Percentiles rank a stretch among this genome's conserved stretches.
Evolutionary conservation across 1,284 basidiomycete genomes (phyloP).

Genomic region (Ganoderma meredithae): DNA sequence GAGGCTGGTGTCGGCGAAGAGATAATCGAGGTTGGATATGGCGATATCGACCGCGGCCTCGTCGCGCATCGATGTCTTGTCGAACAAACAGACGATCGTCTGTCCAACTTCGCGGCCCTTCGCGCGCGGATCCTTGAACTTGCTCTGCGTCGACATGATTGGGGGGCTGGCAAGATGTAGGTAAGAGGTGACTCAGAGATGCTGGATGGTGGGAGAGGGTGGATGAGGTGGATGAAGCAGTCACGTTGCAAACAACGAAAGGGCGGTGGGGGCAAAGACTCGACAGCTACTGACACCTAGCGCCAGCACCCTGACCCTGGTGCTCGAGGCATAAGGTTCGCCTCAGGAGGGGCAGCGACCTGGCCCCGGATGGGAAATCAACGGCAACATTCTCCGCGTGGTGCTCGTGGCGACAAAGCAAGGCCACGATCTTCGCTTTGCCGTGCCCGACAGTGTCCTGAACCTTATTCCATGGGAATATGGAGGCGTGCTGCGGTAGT

Average conservation of each 20-base stretch:
- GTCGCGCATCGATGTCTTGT: background rate
- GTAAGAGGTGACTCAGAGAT: background rate
- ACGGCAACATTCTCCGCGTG: background rate
- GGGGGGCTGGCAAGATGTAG: background rate
- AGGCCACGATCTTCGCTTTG: background rate
- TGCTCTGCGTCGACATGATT: background rate
- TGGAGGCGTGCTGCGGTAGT: background rate
- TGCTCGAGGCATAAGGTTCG: constrained; percentile 3
- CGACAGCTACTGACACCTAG: background rate
- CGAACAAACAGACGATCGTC: background rate
- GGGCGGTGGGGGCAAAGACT: too few relatives aligned
- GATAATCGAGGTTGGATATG: background rate
- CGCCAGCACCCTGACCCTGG: background rate
- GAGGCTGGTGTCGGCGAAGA: background rate
- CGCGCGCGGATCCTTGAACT: background rate
- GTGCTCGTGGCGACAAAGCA: background rate
- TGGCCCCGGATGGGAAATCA: background rate
- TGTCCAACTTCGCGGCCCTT: background rate
- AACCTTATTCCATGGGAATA: constrained; percentile 1
- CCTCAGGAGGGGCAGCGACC: background rate
- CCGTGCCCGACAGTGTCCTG: background rate
- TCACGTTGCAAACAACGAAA: background rate
- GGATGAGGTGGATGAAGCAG: background rate
- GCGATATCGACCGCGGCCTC: background rate
- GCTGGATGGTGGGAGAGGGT: background rate